These are phyloP conservation scores for Lathyrus sativus DNA, from an alignment of 306 rosid species.

Conservation along the genomic window DNA sequence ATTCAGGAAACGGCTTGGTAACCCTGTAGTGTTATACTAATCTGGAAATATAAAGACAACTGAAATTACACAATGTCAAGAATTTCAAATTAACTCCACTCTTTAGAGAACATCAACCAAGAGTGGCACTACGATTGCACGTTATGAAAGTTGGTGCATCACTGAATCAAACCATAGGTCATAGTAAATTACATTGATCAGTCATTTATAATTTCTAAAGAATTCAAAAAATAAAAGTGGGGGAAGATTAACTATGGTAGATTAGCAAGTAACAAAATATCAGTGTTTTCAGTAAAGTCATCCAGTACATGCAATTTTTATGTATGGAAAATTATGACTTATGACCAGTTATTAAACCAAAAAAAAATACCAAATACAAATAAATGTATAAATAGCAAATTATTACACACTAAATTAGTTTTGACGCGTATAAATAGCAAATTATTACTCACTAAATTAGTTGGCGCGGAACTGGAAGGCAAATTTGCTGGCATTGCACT, in stretches of 20 bases:
- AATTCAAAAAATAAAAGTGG: slow-evolving; percentile 21
- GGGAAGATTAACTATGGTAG: slow-evolving; percentile 21
- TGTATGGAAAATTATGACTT: slow-evolving; percentile 37
- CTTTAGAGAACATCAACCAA: slow-evolving; percentile 24
- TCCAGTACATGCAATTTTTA: slow-evolving; percentile 31
- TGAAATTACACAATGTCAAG: slow-evolving; percentile 11
- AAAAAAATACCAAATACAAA: slow-evolving; percentile 29
- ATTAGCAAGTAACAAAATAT: neutral
- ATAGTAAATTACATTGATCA: slow-evolving; percentile 7
- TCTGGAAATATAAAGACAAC: slow-evolving; percentile 36
- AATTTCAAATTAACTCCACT: slow-evolving; percentile 27
- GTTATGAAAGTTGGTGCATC: slow-evolving; percentile 8
- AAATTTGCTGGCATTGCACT: slow-evolving; percentile 46
- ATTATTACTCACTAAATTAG: slow-evolving; percentile 57
- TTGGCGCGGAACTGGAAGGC: slow-evolving; percentile 44
- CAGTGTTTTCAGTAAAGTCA: slow-evolving; percentile 22
- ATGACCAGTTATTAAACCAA: slow-evolving; percentile 17
- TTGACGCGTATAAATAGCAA: neutral
- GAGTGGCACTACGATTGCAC: slow-evolving; percentile 11
- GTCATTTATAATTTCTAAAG: slow-evolving; percentile 22
- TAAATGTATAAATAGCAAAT: slow-evolving; percentile 21
- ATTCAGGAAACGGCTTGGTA: slow-evolving; percentile 42
- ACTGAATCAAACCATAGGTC: slow-evolving; percentile 15
- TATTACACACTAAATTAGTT: slow-evolving; percentile 55
- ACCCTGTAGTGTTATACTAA: slow-evolving; percentile 47